Percentiles rank a stretch among this genome's conserved stretches.
Conservation (phyloP, 305 asterid genomes). For the Caryopteris hybrid region DNA sequence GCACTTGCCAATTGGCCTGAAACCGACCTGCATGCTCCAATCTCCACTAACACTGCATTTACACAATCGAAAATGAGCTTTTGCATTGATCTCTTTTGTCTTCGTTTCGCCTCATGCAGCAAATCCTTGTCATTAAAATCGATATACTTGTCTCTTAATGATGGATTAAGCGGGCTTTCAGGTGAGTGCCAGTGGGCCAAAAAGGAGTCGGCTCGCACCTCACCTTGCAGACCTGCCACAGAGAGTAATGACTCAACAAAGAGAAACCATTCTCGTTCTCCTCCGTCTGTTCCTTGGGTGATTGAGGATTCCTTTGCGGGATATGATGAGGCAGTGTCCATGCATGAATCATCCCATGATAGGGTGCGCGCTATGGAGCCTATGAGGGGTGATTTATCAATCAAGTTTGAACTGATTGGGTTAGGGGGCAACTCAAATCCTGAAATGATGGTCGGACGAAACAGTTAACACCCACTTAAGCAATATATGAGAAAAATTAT, state of each 20-base stretch:
- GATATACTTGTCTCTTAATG: slow-evolving; percentile 58
- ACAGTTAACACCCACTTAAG: slow-evolving; percentile 9
- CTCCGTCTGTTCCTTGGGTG: slow-evolving; percentile 45
- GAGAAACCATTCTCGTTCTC: slow-evolving; percentile 61
- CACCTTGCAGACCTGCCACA: slow-evolving; percentile 56
- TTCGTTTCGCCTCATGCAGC: slow-evolving; percentile 53
- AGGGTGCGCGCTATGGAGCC: slow-evolving; percentile 87
- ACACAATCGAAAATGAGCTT: slow-evolving; percentile 85
- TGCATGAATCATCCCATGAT: slow-evolving; percentile 59
- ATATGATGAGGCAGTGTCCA: slow-evolving; percentile 58
- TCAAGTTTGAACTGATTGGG: slow-evolving; percentile 48
- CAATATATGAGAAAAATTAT: not conserved
- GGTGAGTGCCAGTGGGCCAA: slow-evolving; percentile 66
- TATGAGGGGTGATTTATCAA: slow-evolving; percentile 88
- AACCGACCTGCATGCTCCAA: slow-evolving; percentile 22
- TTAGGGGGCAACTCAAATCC: slow-evolving; percentile 41
- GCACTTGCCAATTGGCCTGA: slow-evolving; percentile 8
- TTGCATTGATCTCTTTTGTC: slow-evolving; percentile 62
- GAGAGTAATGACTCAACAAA: slow-evolving; percentile 56
- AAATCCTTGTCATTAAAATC: slow-evolving; percentile 44
- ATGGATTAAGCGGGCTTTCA: slow-evolving; percentile 82
- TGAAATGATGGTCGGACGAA: slow-evolving; percentile 21
- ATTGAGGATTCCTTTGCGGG: slow-evolving; percentile 36
- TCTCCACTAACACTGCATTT: slow-evolving; percentile 58
- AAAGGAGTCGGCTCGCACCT: slow-evolving; percentile 39